Conservation (phyloP, 805 yeast genomes). For the Starmerella floricola region DNA sequence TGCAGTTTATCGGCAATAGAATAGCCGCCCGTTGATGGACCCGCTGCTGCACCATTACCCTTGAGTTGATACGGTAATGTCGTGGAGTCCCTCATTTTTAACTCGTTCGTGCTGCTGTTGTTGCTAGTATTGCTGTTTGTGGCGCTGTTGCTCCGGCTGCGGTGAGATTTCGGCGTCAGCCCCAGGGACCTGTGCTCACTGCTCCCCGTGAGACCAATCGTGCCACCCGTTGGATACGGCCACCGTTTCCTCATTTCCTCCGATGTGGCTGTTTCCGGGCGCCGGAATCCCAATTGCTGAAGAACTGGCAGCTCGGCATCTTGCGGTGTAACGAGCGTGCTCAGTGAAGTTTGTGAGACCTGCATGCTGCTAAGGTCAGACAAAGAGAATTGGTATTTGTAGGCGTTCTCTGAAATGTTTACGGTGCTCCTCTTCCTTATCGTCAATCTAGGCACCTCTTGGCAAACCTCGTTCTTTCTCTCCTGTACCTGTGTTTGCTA, state of each 20-base stretch:
- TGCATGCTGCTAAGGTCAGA: neutral
- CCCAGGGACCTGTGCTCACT: neutral
- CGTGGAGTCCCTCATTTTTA: too few species aligned
- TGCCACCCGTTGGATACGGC: neutral
- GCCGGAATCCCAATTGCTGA: constrained; percentile 4
- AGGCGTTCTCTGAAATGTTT: too few species aligned
- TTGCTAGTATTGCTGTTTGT: neutral
- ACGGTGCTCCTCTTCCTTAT: too few species aligned
- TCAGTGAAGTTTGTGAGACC: neutral
- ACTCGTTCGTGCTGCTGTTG: neutral
- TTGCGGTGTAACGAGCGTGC: neutral
- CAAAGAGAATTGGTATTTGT: too few species aligned
- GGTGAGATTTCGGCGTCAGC: neutral
- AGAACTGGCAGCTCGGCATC: constrained; percentile 1
- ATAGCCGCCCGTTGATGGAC: too few species aligned
- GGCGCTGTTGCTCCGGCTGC: neutral
- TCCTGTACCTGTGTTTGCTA: too few species aligned
- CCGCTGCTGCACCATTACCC: too few species aligned
- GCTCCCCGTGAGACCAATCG: neutral
- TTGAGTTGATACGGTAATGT: too few species aligned
- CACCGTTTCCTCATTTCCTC: neutral
- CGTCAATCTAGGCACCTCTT: too few species aligned
- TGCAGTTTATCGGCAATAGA: neutral
- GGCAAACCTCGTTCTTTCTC: too few species aligned
- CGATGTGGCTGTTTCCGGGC: neutral